Base-by-base conservation (phyloP, 768 basidiomycete species). In the Kockovaella imperatae region DNA sequence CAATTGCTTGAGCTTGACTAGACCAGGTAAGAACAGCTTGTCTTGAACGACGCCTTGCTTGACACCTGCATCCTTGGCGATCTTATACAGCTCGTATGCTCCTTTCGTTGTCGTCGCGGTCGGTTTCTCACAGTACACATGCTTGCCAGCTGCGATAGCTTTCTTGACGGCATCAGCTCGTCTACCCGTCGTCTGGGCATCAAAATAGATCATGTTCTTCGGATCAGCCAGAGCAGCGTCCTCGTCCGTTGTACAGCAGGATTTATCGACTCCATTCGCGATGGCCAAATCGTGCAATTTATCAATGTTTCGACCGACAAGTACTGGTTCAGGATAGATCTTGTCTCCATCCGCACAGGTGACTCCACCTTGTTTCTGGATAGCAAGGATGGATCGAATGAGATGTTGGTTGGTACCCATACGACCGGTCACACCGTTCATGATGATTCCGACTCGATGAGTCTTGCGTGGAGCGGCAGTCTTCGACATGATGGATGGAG, bases 381-480 rank as follows among this genome's bases (percentile, higher is more conserved):
- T 56, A 17, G 54, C 54, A 18, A 56, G 8, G 50, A 56, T 56
- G n/a, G 54, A 56, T 18, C 54, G 45, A 23, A 56, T 52, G 20
- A 56, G 43, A 49, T 56, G 54, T 28, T 56, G 54, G 35, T 56
- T 56, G 10, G 54, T 56, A 14, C 54, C 54, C 54, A 56, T 56
- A 2, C 54, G 49, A 15, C 54, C 54, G 10, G 54, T 52, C 21
- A 56, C 54, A 35, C 54, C 54, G 32, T 56, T 56, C 54, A 56
- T 56, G 42, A 52, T 42, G 28, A 56, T 48, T 10, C 47, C 31
- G 46, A 56, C 36, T 14, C 45, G 36, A 40, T n/a, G n/a, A n/a
- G n/a, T n/a, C n/a, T n/a, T n/a, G n/a, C n/a, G n/a, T n/a, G n/a
- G n/a, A n/a, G n/a, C n/a, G n/a, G n/a, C n/a, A n/a, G n/a, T n/a